A percentile compares a stretch with the other conserved stretches of the same genome.
These are phyloP conservation scores for Rhynchospora tenuis DNA, from an alignment of 176 grass and related monocot genomes.

Conservation along the genomic window DNA sequence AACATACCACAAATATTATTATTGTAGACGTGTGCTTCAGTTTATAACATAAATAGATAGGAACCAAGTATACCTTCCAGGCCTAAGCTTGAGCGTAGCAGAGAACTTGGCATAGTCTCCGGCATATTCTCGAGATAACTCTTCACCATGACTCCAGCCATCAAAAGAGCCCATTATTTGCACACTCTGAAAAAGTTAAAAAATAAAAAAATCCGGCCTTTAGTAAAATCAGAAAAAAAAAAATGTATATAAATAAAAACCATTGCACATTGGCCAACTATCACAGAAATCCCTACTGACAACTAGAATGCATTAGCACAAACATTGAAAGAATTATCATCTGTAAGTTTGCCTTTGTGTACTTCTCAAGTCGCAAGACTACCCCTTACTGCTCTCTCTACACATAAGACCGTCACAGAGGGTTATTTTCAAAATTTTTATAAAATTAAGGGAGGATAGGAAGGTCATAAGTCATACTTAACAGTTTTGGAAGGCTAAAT, in stretches of 20 bases:
- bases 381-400: neutral
- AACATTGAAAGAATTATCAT: neutral
- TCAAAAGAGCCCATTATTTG: constrained; percentile 97
- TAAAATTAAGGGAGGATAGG: neutral
- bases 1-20: neutral
- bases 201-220: neutral
- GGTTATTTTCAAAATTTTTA: neutral
- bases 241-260: no score
- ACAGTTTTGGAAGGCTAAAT: neutral
- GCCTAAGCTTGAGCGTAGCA: constrained; percentile 66
- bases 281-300: neutral
- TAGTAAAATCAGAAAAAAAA: neutral
- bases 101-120: constrained; percentile 73
- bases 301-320: neutral
- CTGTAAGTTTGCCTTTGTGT: neutral
- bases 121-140: constrained; percentile 72
- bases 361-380: neutral
- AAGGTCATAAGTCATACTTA: neutral
- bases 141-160: constrained; percentile 74
- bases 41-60: neutral
- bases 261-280: no score
- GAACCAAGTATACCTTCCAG: constrained; percentile 58
- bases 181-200: constrained; percentile 37
- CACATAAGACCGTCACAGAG: neutral
- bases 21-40: neutral